Evolutionary conservation across 2,329 filamentous ascomycete species (phyloP).

Genomic region (Neobulgaria alba): DNA sequence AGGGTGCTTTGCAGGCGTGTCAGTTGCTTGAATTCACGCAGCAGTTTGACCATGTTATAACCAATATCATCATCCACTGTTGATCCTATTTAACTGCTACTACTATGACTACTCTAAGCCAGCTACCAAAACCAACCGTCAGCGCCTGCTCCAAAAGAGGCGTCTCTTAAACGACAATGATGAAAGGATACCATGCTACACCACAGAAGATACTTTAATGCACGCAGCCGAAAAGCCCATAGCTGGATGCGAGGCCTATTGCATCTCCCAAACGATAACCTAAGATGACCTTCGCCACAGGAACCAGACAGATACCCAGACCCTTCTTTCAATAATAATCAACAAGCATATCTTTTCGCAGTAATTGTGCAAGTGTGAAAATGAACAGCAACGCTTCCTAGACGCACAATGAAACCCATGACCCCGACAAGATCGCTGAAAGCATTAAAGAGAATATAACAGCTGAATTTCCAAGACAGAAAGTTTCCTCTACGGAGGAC

Average conservation of each 20-base stretch:
- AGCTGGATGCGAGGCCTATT: conserved; percentile 12
- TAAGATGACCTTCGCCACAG: conserved; percentile 9
- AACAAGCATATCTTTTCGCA: conserved; percentile 19
- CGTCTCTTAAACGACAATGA: conserved; percentile 23
- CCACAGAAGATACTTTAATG: conserved; percentile 12
- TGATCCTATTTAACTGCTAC: conserved; percentile 12
- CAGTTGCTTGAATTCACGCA: background rate
- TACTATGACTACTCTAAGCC: conserved; percentile 17
- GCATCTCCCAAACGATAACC: conserved; percentile 8
- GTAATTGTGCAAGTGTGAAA: conserved; percentile 14
- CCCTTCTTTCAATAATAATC: conserved; percentile 15
- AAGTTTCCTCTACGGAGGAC: background rate
- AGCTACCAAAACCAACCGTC: conserved; percentile 6
- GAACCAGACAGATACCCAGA: conserved; percentile 8
- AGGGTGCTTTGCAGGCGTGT: background rate
- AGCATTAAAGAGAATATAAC: conserved; percentile 26
- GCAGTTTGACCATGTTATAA: background rate
- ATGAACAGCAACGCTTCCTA: conserved; percentile 18
- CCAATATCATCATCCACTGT: conserved; percentile 6
- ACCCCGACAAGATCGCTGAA: conserved; percentile 23
- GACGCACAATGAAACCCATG: conserved; percentile 23
- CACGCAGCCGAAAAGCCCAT: conserved; percentile 19
- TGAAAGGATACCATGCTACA: conserved; percentile 20
- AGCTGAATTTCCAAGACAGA: conserved; percentile 4
- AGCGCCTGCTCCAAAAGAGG: conserved; percentile 16